Conservation (phyloP, 140 eudicot genomes). For the Erigeron philadelphicus region DNA sequence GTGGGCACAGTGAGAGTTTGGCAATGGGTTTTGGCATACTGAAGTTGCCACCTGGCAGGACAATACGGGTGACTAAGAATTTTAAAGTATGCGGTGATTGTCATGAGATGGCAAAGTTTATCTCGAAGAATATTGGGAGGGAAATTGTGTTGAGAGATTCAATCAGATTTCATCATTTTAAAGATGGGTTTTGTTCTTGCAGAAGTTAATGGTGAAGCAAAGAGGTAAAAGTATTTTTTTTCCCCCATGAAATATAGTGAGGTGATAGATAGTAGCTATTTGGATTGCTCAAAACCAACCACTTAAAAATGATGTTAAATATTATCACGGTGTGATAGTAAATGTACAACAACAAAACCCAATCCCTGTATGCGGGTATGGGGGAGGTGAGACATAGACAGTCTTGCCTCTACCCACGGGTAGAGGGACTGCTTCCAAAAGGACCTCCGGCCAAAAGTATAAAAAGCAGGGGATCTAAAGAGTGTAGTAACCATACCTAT, state of each 20-base stretch:
- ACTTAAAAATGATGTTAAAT: background rate
- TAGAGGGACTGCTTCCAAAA: too few relatives aligned
- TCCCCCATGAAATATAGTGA: background rate
- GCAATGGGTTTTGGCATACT: slow-evolving; percentile 58
- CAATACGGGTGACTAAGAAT: slow-evolving; percentile 59
- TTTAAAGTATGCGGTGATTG: slow-evolving; percentile 49
- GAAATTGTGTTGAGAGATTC: slow-evolving; percentile 61
- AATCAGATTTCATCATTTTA: slow-evolving; percentile 61
- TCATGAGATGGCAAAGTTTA: slow-evolving; percentile 62
- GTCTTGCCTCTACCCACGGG: too few relatives aligned
- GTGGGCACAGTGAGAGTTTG: slow-evolving; percentile 67
- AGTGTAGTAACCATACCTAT: too few relatives aligned
- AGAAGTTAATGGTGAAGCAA: slow-evolving; percentile 30
- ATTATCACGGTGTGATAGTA: background rate
- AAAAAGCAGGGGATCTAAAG: too few relatives aligned
- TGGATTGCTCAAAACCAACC: background rate
- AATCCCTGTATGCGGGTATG: too few relatives aligned
- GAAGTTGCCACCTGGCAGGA: slow-evolving; percentile 47
- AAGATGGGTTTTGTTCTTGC: slow-evolving; percentile 38
- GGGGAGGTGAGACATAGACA: too few relatives aligned
- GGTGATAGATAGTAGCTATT: background rate
- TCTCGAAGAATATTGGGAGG: slow-evolving; percentile 49
- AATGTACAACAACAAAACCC: background rate
- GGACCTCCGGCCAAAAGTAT: too few relatives aligned
- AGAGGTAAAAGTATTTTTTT: slow-evolving; percentile 8